A percentile compares a stretch with the other conserved stretches of the same genome.
These are phyloP conservation scores for Fusarium sp. DNA, from an alignment of 2,329 filamentous ascomycete species.

Conservation along the genomic window DNA sequence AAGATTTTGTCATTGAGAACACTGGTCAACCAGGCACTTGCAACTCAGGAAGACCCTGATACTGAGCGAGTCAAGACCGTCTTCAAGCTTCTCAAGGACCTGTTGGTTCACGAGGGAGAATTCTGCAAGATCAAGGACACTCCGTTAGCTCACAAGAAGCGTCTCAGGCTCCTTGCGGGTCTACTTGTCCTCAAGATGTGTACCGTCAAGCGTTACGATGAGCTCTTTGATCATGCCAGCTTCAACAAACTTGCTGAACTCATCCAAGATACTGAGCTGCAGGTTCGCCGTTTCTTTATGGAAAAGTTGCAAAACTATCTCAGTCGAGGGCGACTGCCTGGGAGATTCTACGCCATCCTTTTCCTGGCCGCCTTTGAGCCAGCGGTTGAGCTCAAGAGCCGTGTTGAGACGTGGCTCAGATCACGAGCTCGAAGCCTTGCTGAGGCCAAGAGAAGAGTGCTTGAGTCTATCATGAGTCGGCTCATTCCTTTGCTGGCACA, in stretches of 20 bases:
- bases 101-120: conserved; percentile 83
- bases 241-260: conserved; percentile 88
- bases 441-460: conserved; percentile 68
- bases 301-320: conserved; percentile 92
- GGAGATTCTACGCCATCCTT: conserved; percentile 88
- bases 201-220: conserved; percentile 79
- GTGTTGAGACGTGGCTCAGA: conserved; percentile 88
- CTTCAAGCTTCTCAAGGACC: conserved; percentile 81
- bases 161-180: conserved; percentile 84
- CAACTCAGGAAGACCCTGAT: conserved; percentile 61
- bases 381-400: conserved; percentile 75
- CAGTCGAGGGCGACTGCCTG: conserved; percentile 74
- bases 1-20: conserved; percentile 88
- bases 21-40: conserved; percentile 86
- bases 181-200: conserved; percentile 88
- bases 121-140: conserved; percentile 81
- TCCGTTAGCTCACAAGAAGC: conserved; percentile 80
- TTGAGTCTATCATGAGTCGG: conserved; percentile 86
- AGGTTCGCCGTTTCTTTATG: conserved; percentile 83
- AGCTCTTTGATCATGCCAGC: conserved; percentile 75
- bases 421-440: conserved; percentile 78
- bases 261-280: conserved; percentile 79
- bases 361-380: conserved; percentile 96
- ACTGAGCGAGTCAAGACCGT: conserved; percentile 74
- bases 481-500: conserved; percentile 91